Base-by-base conservation (phyloP, 2,329 filamentous ascomycete genomes). In the Fonsecaea multimorphosa region DNA sequence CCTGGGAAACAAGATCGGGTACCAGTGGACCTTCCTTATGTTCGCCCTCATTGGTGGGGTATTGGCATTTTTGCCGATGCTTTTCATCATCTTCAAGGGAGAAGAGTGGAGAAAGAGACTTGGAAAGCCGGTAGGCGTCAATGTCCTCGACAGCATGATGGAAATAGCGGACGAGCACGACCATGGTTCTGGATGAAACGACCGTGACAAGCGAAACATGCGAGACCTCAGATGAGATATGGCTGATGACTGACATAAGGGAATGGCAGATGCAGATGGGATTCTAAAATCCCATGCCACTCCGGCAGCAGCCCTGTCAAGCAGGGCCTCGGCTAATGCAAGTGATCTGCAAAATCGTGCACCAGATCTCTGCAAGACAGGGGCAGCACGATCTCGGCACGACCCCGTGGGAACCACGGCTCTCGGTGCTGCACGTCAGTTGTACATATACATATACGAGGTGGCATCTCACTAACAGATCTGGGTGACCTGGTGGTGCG, bases 21-120 rank as follows among this genome's bases (percentile, higher is more conserved):
- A 64, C 56, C 67, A 70, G 56, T 70, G 64, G 61, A 64, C 61
- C 9, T 70, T 72, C 34, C 49, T 71, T 4, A 66, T 72, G 55
- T 72, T 70, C 64, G 61, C 67, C 12, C 34, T 68, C 12, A 61
- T 69, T 12, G 68, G 64, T 11, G 63, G 62, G 49, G 59, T 65
- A 24, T 29, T 69, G 32, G 67, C 68, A 4, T 71, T 71, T 34
- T 63, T 69, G n/a, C 68, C 68, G 1, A 67, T 72, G 52, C 38
- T 70, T 4, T 57, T 66, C 19, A 56, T 72, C 29, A 68, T 72
- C 19, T 63, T 64, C 59, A 67, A 56, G 31, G 70, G 65, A 51
- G 59, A 65, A 36, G 34, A 61, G 27, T 63, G 67, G 63, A 64
- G 70, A 36, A 63, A 59, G 29, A 59, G 38, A 49, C 55, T 66